These are phyloP conservation scores for Cronartium quercuum DNA, from an alignment of 1,284 basidiomycete genomes.

Conservation along the genomic window DNA sequence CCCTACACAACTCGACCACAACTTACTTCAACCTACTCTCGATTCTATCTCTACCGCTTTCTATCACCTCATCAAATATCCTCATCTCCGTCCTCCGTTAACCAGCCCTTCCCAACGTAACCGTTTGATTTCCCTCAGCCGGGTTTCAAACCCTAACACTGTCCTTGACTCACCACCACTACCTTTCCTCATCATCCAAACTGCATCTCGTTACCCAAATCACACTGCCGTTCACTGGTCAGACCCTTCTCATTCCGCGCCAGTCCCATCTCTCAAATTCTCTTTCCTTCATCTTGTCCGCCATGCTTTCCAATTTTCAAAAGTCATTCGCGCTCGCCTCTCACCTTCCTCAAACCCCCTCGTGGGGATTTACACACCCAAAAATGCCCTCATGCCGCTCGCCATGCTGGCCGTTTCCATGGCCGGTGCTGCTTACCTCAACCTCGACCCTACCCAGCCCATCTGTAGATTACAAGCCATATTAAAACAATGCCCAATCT, in stretches of 20 bases:
- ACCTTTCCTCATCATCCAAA: background rate
- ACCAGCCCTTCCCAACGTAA: too few species aligned
- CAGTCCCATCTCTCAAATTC: background rate
- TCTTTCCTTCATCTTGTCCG: slow-evolving; percentile 6
- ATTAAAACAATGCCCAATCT: slow-evolving; percentile 33
- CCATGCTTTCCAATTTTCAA: slow-evolving; percentile 12
- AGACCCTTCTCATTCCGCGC: background rate
- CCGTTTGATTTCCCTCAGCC: too few species aligned
- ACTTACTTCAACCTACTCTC: too few species aligned
- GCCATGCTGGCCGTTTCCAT: slow-evolving; percentile 42
- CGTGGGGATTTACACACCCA: slow-evolving; percentile 41
- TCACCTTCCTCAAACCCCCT: slow-evolving; percentile 8
- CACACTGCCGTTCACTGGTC: slow-evolving; percentile 11
- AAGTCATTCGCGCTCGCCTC: slow-evolving; percentile 2
- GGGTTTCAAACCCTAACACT: too few species aligned
- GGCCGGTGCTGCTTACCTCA: slow-evolving; percentile 42
- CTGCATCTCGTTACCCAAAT: background rate
- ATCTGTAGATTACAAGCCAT: slow-evolving; percentile 40
- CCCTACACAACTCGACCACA: too few species aligned
- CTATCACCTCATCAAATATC: too few species aligned
- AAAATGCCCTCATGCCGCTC: slow-evolving; percentile 41
- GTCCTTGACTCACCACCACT: too few species aligned
- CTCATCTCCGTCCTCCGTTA: too few species aligned
- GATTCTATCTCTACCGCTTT: too few species aligned
- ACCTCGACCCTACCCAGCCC: slow-evolving; percentile 43